Evolutionary conservation across 1,139 yeast genomes (phyloP), one percentile per base, ranked within the genome.

Genomic region (Sugiyamaella castrensis): DNA sequence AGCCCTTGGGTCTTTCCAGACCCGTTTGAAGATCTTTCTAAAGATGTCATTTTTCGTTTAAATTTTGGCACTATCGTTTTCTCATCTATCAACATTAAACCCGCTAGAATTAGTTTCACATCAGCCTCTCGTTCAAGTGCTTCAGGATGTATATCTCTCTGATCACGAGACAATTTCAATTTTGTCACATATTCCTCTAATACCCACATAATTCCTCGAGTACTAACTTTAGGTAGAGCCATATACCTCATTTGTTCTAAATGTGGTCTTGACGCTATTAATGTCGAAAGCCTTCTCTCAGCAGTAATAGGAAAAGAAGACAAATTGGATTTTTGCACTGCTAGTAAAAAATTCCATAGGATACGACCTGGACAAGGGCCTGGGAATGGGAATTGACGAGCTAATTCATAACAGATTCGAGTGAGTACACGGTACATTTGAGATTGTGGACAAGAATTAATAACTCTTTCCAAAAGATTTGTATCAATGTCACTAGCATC

Each of bases 161-260:
- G 24, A 8, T 19, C 32, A 6, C 43, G 40, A 8, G 34, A 15
- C 7, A 34, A 31, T 0, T 34, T 37, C 36, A 54, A 27, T 16
- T 42, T 41, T 2, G 46, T 36, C 5, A 51, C 44, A 19, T 40
- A 43, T 10, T 32, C 41, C 16, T 43, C 40, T 36, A 53, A 27
- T 2, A 42, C 38, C 10, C 30, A 12, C 45, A 47, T 41, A 12
- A 51, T 35, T 2, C 54, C 57, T 9, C 38, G 32, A 12, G 40
- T 24, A 8, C 51, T 44, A 12, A 54, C 53, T 28, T 54, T 53
- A 2, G 48, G 40, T 26, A 52, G 37, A 6, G 56, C 44, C 57
- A 54, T 52, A 32, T 48, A 54, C 13, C 53, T 35, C 31, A 54
- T 35, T 31, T 52, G 57, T 32, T 54, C 57, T n/a, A 53, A 40